phyloP scores from a whole-genome alignment of 2,329 filamentous ascomycete species.

The Lecanicillium sp. region DNA sequence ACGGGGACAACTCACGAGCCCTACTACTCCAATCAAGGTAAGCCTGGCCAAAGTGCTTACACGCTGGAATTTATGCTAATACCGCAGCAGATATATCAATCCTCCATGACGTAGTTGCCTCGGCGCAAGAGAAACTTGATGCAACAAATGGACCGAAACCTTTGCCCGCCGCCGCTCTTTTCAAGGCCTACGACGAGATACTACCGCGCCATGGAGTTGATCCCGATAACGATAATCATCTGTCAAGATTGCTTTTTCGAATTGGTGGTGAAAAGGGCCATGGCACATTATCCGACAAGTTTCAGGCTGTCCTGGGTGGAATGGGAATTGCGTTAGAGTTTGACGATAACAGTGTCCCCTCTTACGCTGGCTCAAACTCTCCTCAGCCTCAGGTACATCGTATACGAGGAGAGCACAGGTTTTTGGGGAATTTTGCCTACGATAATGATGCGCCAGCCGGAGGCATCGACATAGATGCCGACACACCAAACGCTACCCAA shows the following conservation, averaged over 20 bases:
- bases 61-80: constrained; percentile 1
- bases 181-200: constrained; percentile 70
- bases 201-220: constrained; percentile 63
- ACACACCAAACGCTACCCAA: too few species aligned
- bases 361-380: constrained; percentile 3
- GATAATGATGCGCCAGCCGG: too few species aligned
- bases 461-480: too few species aligned
- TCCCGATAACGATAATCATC: constrained; percentile 64
- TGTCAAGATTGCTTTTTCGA: constrained; percentile 71
- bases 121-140: constrained; percentile 57
- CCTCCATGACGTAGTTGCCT: constrained; percentile 66
- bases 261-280: constrained; percentile 58
- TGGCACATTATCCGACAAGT: constrained; percentile 56
- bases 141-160: constrained; percentile 50
- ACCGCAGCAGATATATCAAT: constrained; percentile 56
- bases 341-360: constrained; percentile 25
- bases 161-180: constrained; percentile 68
- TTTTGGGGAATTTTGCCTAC: too few species aligned
- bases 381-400: too few species aligned
- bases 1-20: constrained; percentile 18
- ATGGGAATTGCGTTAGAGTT: constrained; percentile 68
- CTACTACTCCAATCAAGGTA: constrained; percentile 56
- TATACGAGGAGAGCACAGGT: too few species aligned
- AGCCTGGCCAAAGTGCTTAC: constrained; percentile 3
- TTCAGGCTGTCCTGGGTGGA: constrained; percentile 56